Base-by-base conservation (phyloP, 371 early-diverging fungal species). In the Zychaea mexicana region DNA sequence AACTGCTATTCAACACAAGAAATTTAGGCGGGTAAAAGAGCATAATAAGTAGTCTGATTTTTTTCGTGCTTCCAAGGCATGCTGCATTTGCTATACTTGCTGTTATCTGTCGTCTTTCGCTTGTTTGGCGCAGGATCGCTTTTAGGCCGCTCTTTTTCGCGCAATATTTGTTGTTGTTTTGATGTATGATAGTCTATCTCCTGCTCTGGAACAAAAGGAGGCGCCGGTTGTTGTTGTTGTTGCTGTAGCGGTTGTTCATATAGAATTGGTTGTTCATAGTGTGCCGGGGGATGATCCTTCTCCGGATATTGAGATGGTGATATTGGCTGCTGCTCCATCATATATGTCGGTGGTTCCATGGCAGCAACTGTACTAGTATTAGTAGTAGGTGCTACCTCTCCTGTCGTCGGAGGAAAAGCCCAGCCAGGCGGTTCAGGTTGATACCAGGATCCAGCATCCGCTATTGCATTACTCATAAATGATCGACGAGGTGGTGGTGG, bases 401-500 rank as follows among this genome's bases (percentile, higher is more conserved):
- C 30, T 30, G 64, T 26, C 42, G 49, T 42, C 60, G 38, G 62
- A 22, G 33, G 62, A 38, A 28, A 55, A 59, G 26, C 36, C 46
- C 57, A 65, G 42, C 10, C 36, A 26, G 33, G 58, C 10, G 17
- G 38, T 38, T 56, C 33, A 28, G 56, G 15, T 24, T 26, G 26
- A 36, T 57, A 64, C 26, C 33, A 64, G 4, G 62, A 10, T 31
- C 47, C 52, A 6, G 47, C 19, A 13, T 46, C 49, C 22, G 64
- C 42, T 46, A 31, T 13, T 61, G 54, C 33, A 24, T 33, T 42
- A 13, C 21, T 28, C 32, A 49, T 32, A 57, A 64, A 57, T 6
- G 67, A 62, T 36, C 47, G 39, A 6, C 72, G 65, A 21, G 66
- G 68, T 8, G 72, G 72, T 13, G 72, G 72, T 52, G 58, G 46